phyloP scores from a whole-genome alignment of 2,329 filamentous ascomycete genomes.

The Penicillium crustosum region DNA sequence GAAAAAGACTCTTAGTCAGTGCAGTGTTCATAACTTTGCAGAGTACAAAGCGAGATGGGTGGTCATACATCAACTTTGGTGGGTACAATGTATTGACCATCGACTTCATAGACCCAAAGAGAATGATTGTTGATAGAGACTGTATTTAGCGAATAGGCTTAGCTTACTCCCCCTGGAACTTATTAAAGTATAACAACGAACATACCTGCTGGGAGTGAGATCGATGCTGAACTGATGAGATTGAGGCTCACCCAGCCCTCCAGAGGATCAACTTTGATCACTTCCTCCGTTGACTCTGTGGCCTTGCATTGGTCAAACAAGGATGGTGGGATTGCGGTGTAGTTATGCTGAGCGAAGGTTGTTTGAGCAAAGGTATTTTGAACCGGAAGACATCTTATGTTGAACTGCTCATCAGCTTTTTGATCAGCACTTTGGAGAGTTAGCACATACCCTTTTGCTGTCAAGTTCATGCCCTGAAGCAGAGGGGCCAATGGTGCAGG shows the following conservation, averaged over 20 bases:
- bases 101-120: constrained; percentile 9
- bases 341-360: neutral
- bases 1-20: neutral
- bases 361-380: constrained; percentile 2
- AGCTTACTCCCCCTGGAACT: neutral
- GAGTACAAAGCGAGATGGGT: neutral
- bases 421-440: neutral
- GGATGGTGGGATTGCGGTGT: neutral
- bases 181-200: neutral
- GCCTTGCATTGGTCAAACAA: constrained; percentile 4
- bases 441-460: constrained; percentile 7
- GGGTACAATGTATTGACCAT: constrained; percentile 6
- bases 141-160: neutral
- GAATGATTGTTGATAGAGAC: constrained; percentile 11
- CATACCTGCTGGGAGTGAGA: neutral
- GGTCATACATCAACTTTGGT: neutral
- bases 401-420: neutral
- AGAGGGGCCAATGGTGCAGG: neutral
- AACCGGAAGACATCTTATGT: constrained; percentile 1
- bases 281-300: neutral
- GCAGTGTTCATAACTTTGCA: neutral
- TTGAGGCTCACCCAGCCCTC: constrained; percentile 6
- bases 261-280: neutral
- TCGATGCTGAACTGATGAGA: neutral
- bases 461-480: constrained; percentile 1